Percentiles rank a stretch among this genome's conserved stretches.
Conservation (phyloP, 305 asterid species). For the Fraxinus albicans region DNA sequence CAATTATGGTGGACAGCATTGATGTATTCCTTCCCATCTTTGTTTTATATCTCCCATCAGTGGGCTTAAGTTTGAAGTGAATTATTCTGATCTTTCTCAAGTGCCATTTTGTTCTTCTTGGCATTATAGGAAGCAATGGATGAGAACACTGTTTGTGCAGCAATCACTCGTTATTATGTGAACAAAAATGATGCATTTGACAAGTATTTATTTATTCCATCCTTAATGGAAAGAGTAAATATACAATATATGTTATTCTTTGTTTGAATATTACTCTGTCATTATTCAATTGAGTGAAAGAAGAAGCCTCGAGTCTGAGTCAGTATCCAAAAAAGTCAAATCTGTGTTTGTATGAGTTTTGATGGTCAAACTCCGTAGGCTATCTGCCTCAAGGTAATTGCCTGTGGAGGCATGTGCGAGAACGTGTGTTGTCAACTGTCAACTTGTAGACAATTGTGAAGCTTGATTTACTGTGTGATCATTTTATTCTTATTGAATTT, state of each 20-base stretch:
- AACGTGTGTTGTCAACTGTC: neutral
- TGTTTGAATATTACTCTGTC: neutral
- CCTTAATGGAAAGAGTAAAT: neutral
- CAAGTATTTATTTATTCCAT: neutral
- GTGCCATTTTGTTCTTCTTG: constrained; percentile 16
- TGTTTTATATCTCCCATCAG: constrained; percentile 4
- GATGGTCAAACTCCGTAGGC: neutral
- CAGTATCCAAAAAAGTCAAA: neutral
- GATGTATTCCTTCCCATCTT: constrained; percentile 14
- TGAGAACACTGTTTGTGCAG: constrained; percentile 16
- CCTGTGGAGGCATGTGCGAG: constrained; percentile 1
- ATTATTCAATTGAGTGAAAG: neutral
- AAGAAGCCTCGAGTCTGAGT: neutral
- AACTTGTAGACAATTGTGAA: constrained; percentile 3
- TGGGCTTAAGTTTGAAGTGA: constrained; percentile 19
- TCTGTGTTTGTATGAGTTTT: neutral
- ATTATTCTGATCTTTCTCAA: constrained; percentile 15
- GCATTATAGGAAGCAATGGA: constrained; percentile 20
- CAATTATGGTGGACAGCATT: constrained; percentile 19
- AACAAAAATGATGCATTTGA: neutral
- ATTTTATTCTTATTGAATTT: neutral
- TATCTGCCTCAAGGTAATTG: neutral
- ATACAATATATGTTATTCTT: neutral
- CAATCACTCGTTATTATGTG: constrained; percentile 10
- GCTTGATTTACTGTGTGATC: constrained; percentile 4